phyloP scores from a whole-genome alignment of 2,329 filamentous ascomycete species.

The Pseudophaeomoniella oleicola region DNA sequence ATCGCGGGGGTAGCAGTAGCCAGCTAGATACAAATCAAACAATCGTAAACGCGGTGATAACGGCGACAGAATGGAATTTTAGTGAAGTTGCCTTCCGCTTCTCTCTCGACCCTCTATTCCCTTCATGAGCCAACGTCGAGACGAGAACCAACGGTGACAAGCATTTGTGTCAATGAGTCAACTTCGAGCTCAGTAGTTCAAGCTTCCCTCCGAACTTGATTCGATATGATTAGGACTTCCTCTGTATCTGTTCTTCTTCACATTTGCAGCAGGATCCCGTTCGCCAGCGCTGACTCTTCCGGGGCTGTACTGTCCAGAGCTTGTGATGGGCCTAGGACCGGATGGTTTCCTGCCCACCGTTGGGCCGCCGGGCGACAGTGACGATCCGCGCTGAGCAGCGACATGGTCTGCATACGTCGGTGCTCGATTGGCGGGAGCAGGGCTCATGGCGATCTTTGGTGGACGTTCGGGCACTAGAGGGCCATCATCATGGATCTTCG shows the following conservation, averaged over 20 bases:
- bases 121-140: not conserved
- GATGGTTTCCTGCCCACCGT: slow-evolving; percentile 29
- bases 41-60: not conserved
- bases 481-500: slow-evolving; percentile 41
- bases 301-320: slow-evolving; percentile 20
- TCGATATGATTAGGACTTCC: slow-evolving; percentile 26
- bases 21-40: not conserved
- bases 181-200: slow-evolving; percentile 14
- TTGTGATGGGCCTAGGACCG: slow-evolving; percentile 30
- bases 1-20: not conserved
- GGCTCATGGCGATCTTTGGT: slow-evolving; percentile 18
- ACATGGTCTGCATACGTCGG: slow-evolving; percentile 25
- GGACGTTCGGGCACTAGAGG: slow-evolving; percentile 41
- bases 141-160: not conserved
- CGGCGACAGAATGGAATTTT: too few species aligned
- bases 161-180: not conserved
- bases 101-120: not conserved
- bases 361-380: slow-evolving; percentile 16
- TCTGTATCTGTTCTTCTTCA: slow-evolving; percentile 23
- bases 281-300: slow-evolving; percentile 5
- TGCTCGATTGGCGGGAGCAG: slow-evolving; percentile 18
- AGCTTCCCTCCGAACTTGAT: slow-evolving; percentile 2
- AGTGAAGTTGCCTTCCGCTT: too few species aligned
- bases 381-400: slow-evolving; percentile 18
- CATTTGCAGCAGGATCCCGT: slow-evolving; percentile 5